phyloP scores from a whole-genome alignment of 2,329 filamentous ascomycete species.

The Paecilomyces niveus region DNA sequence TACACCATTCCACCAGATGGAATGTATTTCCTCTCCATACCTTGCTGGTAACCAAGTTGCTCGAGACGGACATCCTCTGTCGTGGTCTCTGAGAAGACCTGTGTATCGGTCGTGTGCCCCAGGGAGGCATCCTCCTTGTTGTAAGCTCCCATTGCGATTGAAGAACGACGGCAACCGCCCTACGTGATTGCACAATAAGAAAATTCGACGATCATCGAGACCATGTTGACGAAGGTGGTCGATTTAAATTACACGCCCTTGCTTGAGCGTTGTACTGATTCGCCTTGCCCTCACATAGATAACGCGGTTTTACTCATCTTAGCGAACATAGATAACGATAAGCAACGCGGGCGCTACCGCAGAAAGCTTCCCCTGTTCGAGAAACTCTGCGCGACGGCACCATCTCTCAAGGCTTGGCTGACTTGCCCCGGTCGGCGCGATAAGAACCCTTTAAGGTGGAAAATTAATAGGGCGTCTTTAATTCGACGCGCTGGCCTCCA shows the following conservation, averaged over 20 bases:
- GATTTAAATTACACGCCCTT: background rate
- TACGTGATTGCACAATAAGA: background rate
- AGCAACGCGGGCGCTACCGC: background rate
- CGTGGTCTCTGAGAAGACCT: background rate
- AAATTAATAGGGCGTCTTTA: background rate
- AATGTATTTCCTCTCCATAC: background rate
- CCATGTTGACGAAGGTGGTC: background rate
- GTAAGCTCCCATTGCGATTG: background rate
- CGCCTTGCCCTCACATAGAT: background rate
- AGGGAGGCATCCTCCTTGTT: background rate
- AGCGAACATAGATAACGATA: background rate
- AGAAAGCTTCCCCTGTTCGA: background rate
- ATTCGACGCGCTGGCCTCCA: background rate
- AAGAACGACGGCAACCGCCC: background rate
- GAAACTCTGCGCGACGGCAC: background rate
- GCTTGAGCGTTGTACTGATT: background rate
- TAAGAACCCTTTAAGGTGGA: background rate
- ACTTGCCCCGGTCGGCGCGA: background rate
- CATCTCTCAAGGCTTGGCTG: background rate
- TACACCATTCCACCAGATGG: background rate
- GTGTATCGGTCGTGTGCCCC: background rate
- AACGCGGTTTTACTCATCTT: background rate
- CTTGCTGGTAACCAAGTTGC: conserved; percentile 7
- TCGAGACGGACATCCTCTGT: conserved; percentile 4
- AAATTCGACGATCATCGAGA: background rate